These are phyloP conservation scores for Colletotrichum incanum DNA, from an alignment of 2,329 filamentous ascomycete genomes.

Conservation along the genomic window DNA sequence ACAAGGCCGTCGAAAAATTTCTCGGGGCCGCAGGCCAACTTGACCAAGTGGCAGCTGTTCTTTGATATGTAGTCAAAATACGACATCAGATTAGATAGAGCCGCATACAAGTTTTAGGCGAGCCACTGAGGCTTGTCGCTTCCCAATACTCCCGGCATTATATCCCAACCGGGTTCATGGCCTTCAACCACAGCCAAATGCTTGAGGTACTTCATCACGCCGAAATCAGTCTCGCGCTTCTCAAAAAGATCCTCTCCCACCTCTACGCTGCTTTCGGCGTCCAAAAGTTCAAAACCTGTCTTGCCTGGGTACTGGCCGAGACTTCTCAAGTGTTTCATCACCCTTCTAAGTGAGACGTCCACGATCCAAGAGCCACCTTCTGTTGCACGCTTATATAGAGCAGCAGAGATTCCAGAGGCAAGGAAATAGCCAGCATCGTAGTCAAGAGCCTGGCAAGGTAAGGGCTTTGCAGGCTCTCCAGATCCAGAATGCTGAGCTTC, in stretches of 20 bases:
- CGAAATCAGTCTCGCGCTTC: constrained; percentile 61
- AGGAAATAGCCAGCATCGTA: constrained; percentile 70
- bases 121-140: background rate
- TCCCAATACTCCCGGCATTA: constrained; percentile 66
- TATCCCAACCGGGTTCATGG: constrained; percentile 62
- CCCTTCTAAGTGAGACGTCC: background rate
- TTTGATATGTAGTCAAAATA: background rate
- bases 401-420: constrained; percentile 66
- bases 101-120: background rate
- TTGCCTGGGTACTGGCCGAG: constrained; percentile 65
- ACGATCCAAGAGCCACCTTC: constrained; percentile 55
- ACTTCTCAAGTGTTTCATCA: constrained; percentile 69
- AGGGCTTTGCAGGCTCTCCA: constrained; percentile 57
- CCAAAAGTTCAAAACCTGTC: constrained; percentile 58
- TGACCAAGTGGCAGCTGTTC: constrained; percentile 11
- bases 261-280: constrained; percentile 49
- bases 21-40: background rate
- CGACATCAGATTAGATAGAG: background rate
- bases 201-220: constrained; percentile 61
- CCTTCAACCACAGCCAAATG: constrained; percentile 65
- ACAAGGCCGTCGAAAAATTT: constrained; percentile 28
- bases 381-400: constrained; percentile 62
- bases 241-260: constrained; percentile 59
- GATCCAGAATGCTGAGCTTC: constrained; percentile 64
- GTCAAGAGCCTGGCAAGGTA: constrained; percentile 71